Conservation (phyloP, 345 rosid species). For the Aethionema arabicum region DNA sequence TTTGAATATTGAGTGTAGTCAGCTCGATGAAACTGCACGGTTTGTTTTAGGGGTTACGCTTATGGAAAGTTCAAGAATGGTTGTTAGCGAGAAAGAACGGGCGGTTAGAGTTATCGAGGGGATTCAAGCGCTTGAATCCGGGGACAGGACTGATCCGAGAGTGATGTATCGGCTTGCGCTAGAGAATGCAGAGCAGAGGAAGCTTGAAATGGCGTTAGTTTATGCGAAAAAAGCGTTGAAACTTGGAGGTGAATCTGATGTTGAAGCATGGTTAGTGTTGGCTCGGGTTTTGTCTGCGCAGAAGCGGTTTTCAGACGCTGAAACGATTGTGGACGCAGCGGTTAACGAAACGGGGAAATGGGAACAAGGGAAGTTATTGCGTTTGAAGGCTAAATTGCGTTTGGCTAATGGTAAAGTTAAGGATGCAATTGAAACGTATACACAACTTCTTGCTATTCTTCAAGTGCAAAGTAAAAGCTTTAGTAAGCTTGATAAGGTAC, state of each 20-base stretch:
- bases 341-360: constrained; percentile 72
- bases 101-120: constrained; percentile 52
- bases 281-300: constrained; percentile 77
- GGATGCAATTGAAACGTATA: constrained; percentile 59
- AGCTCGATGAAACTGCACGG: constrained; percentile 48
- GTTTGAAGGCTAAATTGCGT: constrained; percentile 72
- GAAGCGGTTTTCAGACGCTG: constrained; percentile 59
- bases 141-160: constrained; percentile 52
- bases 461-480: constrained; percentile 67
- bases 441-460: constrained; percentile 69
- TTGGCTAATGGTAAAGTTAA: constrained; percentile 59
- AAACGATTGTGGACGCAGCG: constrained; percentile 54
- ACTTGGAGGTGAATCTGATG: constrained; percentile 55
- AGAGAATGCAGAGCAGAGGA: constrained; percentile 79
- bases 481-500: constrained; percentile 50
- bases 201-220: constrained; percentile 53
- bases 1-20: constrained; percentile 45
- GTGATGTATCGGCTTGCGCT: constrained; percentile 61
- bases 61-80: constrained; percentile 53
- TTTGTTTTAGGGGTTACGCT: constrained; percentile 57
- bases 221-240: constrained; percentile 51
- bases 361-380: constrained; percentile 83
- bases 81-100: constrained; percentile 50
- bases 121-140: constrained; percentile 53
- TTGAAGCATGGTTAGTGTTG: constrained; percentile 68